Evolutionary conservation across 352 stramenopile genomes (phyloP), one percentile per base, ranked within the genome.

Genomic region (Elongisporangium anandrum): DNA sequence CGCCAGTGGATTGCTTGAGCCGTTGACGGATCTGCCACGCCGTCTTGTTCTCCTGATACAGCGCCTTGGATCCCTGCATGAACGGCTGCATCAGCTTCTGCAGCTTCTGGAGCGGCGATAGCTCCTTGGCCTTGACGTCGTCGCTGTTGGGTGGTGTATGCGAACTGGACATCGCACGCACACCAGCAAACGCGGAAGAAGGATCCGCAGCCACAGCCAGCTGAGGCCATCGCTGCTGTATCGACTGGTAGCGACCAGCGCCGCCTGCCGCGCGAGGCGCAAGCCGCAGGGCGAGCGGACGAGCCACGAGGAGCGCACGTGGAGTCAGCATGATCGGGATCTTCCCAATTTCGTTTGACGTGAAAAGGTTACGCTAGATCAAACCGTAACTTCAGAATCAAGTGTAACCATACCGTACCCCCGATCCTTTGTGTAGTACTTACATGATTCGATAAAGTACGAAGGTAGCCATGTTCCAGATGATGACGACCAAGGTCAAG

Each of bases 71-170:
- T 26, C 85, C 83, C 20, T 68, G 57, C 45, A 88, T 75, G 61
- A 95, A 95, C 34, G 83, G 85, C 66, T 92, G 81, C 62, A 95
- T 66, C 81, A 80, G 89, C 62, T 88, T 87, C 60, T 90, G 75
- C 4, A 95, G 78, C 64, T 86, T 88, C 69, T 95, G 85, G 66
- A 87, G 89, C 45, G 66, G 39, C 22, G 73, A 73, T 6, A 90
- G 70, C 50, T 90, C 67, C 50, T 81, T 85, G 3, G 64, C 34
- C 34, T 45, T 45, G 34, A 45, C 34, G 34, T 45, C 34, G 17
- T 45, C 34, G 34, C 34, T 45, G 34, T 12, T 45, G 34, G 34
- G 34, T 45, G 34, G 34, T 17, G 34, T 45, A 17, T 45, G 34
- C 12, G 34, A 45, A 12, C 34, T 4, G 34, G 34, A 45, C 34